Percentiles rank a stretch among this genome's conserved stretches.
Conservation (phyloP, 805 yeast species). For the Pichia nanzhaoensis region DNA sequence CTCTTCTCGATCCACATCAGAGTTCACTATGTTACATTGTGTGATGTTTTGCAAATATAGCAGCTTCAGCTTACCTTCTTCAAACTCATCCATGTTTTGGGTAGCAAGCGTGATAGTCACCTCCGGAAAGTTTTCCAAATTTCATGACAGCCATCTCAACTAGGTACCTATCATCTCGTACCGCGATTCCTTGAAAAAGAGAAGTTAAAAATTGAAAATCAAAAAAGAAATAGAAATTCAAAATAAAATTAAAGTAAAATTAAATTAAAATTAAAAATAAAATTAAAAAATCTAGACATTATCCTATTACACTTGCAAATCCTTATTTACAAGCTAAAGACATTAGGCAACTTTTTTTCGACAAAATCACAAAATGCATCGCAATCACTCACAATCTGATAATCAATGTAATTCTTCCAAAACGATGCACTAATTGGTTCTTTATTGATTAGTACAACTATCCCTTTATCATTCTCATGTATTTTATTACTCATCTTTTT, state of each 20-base stretch:
- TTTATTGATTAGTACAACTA: slow-evolving; percentile 69
- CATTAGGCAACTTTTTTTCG: slow-evolving; percentile 46
- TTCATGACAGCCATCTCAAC: too few relatives aligned
- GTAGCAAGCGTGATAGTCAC: too few relatives aligned
- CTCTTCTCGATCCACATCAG: not conserved
- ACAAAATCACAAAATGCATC: slow-evolving; percentile 68
- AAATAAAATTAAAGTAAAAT: too few relatives aligned
- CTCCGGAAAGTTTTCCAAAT: too few relatives aligned
- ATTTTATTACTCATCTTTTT: slow-evolving; percentile 59
- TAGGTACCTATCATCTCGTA: too few relatives aligned
- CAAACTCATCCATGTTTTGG: slow-evolving; percentile 2
- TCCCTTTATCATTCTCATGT: slow-evolving; percentile 65
- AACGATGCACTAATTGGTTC: slow-evolving; percentile 51
- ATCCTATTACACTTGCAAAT: too few relatives aligned
- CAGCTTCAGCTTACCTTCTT: not conserved
- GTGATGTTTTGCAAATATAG: slow-evolving; percentile 5
- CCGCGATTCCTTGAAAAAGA: not conserved
- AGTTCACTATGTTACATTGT: not conserved
- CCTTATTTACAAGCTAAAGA: slow-evolving; percentile 24
- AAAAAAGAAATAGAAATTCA: not conserved
- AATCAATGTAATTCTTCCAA: slow-evolving; percentile 74
- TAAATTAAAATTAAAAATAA: not conserved
- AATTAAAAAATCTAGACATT: not conserved
- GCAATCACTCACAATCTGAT: slow-evolving; percentile 73
- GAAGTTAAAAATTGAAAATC: not conserved